Evolutionary conservation across 108 stramenopile species (phyloP).

Genomic region (Aurantiochytrium sp.): DNA sequence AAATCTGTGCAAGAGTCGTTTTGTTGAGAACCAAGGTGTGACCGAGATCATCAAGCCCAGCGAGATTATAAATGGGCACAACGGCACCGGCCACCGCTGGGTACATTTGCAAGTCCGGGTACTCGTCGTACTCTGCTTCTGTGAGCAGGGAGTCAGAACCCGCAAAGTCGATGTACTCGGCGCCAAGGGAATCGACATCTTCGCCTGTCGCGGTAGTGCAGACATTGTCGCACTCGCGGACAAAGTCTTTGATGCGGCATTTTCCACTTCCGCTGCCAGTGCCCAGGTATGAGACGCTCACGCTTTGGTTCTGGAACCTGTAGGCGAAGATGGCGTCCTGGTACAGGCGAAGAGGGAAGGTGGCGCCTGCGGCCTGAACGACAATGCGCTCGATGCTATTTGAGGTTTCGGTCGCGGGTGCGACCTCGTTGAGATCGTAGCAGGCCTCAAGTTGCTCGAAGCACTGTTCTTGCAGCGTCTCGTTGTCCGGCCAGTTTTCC

Average conservation of each 20-base stretch:
- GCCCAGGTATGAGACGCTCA: background rate
- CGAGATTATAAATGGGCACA: background rate
- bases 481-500: too few species aligned
- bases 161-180: background rate
- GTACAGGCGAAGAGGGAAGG: background rate
- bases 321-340: slow-evolving; percentile 7
- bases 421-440: background rate
- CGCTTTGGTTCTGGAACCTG: background rate
- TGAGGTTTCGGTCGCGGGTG: background rate
- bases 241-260: background rate
- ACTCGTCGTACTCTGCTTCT: background rate
- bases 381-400: background rate
- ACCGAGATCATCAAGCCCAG: background rate
- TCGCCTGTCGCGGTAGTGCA: background rate
- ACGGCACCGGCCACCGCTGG: slow-evolving; percentile 6
- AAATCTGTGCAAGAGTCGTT: background rate
- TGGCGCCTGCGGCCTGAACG: background rate
- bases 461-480: background rate
- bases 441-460: background rate
- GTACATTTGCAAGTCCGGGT: background rate
- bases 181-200: background rate
- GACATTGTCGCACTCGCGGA: background rate
- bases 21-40: background rate
- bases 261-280: background rate
- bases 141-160: background rate